Evolutionary conservation across 1,284 basidiomycete species (phyloP), one percentile per base, ranked within the genome.

Genomic region (Naganishia albida): DNA sequence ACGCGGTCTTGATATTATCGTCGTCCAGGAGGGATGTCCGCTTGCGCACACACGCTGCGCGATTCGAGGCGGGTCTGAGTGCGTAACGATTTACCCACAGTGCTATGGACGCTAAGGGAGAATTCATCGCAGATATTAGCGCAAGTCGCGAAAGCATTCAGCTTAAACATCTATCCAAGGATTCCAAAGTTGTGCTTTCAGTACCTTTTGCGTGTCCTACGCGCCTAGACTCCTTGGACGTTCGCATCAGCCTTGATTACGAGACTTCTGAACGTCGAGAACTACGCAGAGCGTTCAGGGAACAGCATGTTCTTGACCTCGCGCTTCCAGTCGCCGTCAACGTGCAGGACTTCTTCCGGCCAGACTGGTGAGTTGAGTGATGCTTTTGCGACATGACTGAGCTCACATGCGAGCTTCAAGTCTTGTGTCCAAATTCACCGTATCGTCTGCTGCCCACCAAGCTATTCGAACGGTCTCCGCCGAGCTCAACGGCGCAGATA

Each of bases 341-440:
- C 62, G 79, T 80, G 1, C 79, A 80, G 65, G 79, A 80, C 68
- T 78, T 78, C 67, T 80, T 80, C 75, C 64, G 79, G 23, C 75
- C 77, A 1, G 67, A 75, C 2, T 73, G 73, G 78, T 78, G 49
- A 69, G 76, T 67, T 25, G 7, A 2, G 34, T 34, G 4, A 34
- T 34, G 34, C 34, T 34, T 34, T 34, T 34, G 34, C 10, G 34
- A 4, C 34, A 34, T 34, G 6, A 34, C 34, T 34, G 34, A 34
- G 10, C 4, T 10, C 34, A 34, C n/a, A n/a, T n/a, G n/a, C n/a
- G n/a, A 23, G 30, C 30, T 12, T 13, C 3, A 64, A 80, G 78
- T 38, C 69, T 80, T 0, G 59, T 80, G 1, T 80, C 78, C 8
- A 75, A 76, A 65, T 80, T 80, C 67, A 77, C 77, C 0, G 73